Evolutionary conservation across 2,329 filamentous ascomycete species (phyloP), one percentile per base, ranked within the genome.

Genomic region (Emergomyces africanus): DNA sequence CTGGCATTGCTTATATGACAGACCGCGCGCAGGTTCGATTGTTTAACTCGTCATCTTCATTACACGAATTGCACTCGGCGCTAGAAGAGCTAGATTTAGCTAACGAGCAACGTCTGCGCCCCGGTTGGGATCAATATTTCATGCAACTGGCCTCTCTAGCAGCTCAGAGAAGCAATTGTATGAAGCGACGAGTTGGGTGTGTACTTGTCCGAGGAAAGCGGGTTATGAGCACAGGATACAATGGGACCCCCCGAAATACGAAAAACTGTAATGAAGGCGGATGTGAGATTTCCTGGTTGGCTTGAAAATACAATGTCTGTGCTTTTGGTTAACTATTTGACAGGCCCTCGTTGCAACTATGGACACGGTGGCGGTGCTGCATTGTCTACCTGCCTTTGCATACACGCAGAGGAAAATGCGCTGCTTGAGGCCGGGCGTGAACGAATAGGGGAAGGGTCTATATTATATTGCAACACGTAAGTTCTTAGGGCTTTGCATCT

Each of bases 341-440:
- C 59, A 81, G 78, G 79, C 65, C 75, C 79, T 12, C 82, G 94
- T 54, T 99, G 94, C 74, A 97, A 99, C 72, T 81, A 82, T 57
- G 87, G 84, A 5, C 80, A 83, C 59, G 81, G 81, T 35, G 82
- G 81, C 30, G 94, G 94, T 28, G 80, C 85, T 51, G 85, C 83
- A 0, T 80, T 99, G 23, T 84, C 86, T 4, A 96, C 92, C 5
- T 99, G 94, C 69, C 80, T 97, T 55, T 99, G 94, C 72, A 83
- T 99, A n/a, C 94, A 99, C 72, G 94, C 94, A 0, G 94, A 99
- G 77, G 94, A 99, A 75, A 99, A 99, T 71, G 94, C 94, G 1
- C 79, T 99, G 60, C 79, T 99, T 10, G 94, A 99, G 77, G 94
- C 94, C 23, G 94, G 94, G 0, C 80, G 94, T 66, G 94, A 97